These are phyloP conservation scores for Hemisphaericaspora lyxosophila DNA, from an alignment of 1,139 yeast genomes.

Conservation along the genomic window DNA sequence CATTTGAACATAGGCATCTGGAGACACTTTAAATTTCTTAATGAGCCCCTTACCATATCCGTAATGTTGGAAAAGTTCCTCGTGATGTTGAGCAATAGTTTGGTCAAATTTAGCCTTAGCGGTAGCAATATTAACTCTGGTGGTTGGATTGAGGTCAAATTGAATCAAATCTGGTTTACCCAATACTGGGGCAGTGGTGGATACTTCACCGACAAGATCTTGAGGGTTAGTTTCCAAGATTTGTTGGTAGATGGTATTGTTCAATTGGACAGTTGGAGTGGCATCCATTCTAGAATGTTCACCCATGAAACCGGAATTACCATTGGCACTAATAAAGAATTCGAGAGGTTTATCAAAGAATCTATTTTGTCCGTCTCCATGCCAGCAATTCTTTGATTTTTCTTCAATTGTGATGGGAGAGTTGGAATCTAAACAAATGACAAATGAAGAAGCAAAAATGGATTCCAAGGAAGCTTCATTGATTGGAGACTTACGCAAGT, in stretches of 20 bases:
- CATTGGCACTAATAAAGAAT: conserved; percentile 78
- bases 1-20: conserved; percentile 78
- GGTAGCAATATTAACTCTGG: conserved; percentile 50
- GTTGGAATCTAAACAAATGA: conserved; percentile 74
- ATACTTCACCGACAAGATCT: conserved; percentile 29
- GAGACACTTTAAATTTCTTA: conserved; percentile 67
- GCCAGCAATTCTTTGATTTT: conserved; percentile 88
- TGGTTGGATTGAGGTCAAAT: conserved; percentile 53
- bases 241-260: conserved; percentile 68
- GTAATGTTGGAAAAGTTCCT: conserved; percentile 66
- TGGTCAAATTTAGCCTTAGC: conserved; percentile 59
- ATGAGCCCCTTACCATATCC: conserved; percentile 73
- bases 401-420: conserved; percentile 79
- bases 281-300: conserved; percentile 99
- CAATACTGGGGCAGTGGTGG: conserved; percentile 22
- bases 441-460: conserved; percentile 77
- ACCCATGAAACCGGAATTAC: conserved; percentile 88
- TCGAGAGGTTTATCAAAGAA: conserved; percentile 92
- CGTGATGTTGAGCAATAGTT: conserved; percentile 55
- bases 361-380: conserved; percentile 89
- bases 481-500: conserved; percentile 56
- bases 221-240: conserved; percentile 47
- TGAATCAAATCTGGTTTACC: conserved; percentile 25
- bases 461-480: conserved; percentile 60
- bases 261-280: conserved; percentile 88